Base-by-base conservation (phyloP, 139 green algal species). In the Chlamydomonas incerta region DNA sequence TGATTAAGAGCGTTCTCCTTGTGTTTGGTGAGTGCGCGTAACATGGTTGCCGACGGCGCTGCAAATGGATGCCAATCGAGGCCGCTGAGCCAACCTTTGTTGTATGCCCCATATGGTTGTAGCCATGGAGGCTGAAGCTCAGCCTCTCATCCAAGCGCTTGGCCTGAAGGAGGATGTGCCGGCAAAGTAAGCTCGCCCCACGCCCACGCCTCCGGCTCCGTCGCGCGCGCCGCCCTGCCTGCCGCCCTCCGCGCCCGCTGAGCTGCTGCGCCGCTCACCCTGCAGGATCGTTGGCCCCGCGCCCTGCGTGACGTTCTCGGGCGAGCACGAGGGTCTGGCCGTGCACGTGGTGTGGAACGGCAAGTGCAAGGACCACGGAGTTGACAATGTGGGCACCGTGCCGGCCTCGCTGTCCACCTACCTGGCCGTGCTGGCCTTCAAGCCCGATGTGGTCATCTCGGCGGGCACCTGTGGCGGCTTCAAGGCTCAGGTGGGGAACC, bases 391-490 rank as follows among this genome's bases (percentile, higher is more conserved):
- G 28, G 97, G 96, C 66, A 99, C 97, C 1, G 95, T 97, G 3
- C 92, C 95, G n/a, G 97, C 97, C 2, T 91, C 95, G 0, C 85
- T 99, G 2, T 92, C 91, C 31, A 90, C 96, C 6, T 99, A 98
- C 91, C 90, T 98, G 20, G 95, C 96, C 6, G 80, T 96, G 17
- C 91, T 96, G 62, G 85, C 82, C 46, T 66, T 88, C 76, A 92
- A 96, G 71, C 96, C 97, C 2, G 96, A 99, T 75, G 68, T 99
- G 2, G 87, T 99, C 57, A 97, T 99, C 86, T 98, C 95, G 37
- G 90, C 95, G 14, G 97, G 97, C 23, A 99, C 97, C 2, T 93
- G 96, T 26, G 97, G 97, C 3, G 97, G 97, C 67, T 99, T 99
- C 91, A 95, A 95, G 65, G 88, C 94, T 0, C 76, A 92, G 89